Base-by-base conservation (phyloP, 179 eudicot species). In the Beta macrorhiza region DNA sequence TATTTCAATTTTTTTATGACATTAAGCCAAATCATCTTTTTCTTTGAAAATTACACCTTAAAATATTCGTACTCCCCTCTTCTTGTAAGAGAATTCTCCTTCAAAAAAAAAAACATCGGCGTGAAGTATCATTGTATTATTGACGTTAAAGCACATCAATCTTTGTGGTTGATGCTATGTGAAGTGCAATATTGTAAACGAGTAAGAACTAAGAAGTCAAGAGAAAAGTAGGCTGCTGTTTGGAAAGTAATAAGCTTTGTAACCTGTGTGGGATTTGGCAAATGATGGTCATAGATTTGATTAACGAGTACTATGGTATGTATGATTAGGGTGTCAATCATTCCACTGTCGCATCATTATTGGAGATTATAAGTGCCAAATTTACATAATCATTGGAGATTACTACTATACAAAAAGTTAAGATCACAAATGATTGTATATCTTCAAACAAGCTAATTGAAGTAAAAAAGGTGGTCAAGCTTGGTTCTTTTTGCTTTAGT, bases 261-360 rank as follows among this genome's bases (percentile, higher is more conserved):
- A 32, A 5, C 1, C 20, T 42, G 20, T 15, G 52, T 69, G 73
- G 73, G 44, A 5, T 16, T 52, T 69, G 22, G 73, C 11, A 42
- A 55, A 73, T 52, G 0, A 74, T 56, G 3, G 77, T 74, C 77
- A 74, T 55, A 74, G 64, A 74, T 74, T 74, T 56, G 64, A 74
- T 74, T 74, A 74, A 74, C 45, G 63, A 55, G 25, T 62, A 74
- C 56, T 6, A 74, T 74, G 63, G 64, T 49, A 56, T 74, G 56
- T 49, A 56, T 74, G 56, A 74, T 74, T 74, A 74, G 77, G 42
- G 49, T 29, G 29, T 55, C 77, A 74, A 56, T 32, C 64, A 55
- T 74, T 56, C 8, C 20, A 25, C 61, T 56, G 16, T 74, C 22
- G 44, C 64, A 56, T 74, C 64, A 74, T 74, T 56, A 55, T 29